A percentile compares a stretch with the other conserved stretches of the same genome.
Conservation (phyloP, 139 green algal species). For the Parachlorella kessleri region DNA sequence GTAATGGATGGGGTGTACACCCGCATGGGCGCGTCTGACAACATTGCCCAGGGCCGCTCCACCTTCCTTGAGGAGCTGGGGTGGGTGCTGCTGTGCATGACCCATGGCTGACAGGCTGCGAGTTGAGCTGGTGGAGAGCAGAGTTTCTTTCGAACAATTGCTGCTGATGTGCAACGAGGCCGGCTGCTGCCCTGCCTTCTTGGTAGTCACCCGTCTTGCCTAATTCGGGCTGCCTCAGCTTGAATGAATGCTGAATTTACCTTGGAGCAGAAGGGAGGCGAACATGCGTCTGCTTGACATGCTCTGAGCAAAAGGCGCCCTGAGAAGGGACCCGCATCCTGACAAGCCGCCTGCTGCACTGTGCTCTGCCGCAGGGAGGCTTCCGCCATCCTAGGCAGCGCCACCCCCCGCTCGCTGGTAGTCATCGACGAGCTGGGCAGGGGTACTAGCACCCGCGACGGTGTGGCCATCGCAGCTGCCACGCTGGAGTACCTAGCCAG, state of each 20-base stretch:
- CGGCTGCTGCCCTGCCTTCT: too few relatives aligned
- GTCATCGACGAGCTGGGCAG: slow-evolving; percentile 74
- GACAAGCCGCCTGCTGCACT: too few relatives aligned
- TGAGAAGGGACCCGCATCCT: too few relatives aligned
- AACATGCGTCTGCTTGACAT: neutral
- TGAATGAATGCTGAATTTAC: too few relatives aligned
- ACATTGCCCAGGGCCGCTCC: slow-evolving; percentile 65
- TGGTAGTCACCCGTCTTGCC: too few relatives aligned
- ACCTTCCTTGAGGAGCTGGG: slow-evolving; percentile 68
- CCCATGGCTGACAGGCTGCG: too few relatives aligned
- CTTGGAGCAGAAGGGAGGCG: too few relatives aligned
- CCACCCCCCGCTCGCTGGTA: slow-evolving; percentile 65
- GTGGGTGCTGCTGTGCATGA: too few relatives aligned
- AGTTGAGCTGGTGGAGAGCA: too few relatives aligned
- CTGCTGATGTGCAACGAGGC: too few relatives aligned
- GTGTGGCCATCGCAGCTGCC: slow-evolving; percentile 42
- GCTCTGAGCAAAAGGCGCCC: neutral
- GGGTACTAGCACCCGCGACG: slow-evolving; percentile 27
- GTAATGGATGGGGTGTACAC: slow-evolving; percentile 84
- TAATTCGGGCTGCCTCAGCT: too few relatives aligned
- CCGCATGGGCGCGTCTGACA: slow-evolving; percentile 93
- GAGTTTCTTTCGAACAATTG: too few relatives aligned
- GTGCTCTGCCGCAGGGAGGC: slow-evolving; percentile 69
- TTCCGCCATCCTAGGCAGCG: slow-evolving; percentile 62
- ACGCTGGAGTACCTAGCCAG: slow-evolving; percentile 59